These are phyloP conservation scores for Verticillium tricorpus DNA, from an alignment of 2,329 filamentous ascomycete genomes.

Conservation along the genomic window DNA sequence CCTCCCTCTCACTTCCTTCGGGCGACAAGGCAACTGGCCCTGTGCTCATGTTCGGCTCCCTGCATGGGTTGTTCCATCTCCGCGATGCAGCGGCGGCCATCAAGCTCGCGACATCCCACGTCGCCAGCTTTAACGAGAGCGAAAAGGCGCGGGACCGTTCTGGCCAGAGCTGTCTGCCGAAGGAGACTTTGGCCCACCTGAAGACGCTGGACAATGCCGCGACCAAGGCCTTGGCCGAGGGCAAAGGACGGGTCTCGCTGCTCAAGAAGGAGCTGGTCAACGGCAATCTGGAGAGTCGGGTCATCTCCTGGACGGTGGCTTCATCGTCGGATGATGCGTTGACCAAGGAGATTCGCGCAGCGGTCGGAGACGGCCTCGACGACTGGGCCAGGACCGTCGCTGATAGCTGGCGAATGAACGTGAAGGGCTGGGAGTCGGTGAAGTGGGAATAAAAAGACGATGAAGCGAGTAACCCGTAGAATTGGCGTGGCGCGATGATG, in stretches of 20 bases:
- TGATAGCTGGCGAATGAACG: conserved; percentile 17
- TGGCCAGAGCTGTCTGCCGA: conserved; percentile 30
- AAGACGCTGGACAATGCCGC: conserved; percentile 27
- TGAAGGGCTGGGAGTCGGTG: conserved; percentile 19
- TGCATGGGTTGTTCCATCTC: conserved; percentile 31
- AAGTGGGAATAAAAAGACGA: conserved; percentile 15
- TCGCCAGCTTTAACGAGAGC: conserved; percentile 29
- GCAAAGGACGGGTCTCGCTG: conserved; percentile 21
- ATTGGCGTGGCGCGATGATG: background rate
- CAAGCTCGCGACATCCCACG: conserved; percentile 25
- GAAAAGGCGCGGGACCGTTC: conserved; percentile 34
- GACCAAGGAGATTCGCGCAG: conserved; percentile 6
- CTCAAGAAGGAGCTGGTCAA: conserved; percentile 24
- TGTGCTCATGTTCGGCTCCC: conserved; percentile 22
- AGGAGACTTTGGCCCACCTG: conserved; percentile 27
- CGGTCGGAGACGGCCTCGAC: conserved; percentile 3
- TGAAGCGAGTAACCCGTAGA: background rate
- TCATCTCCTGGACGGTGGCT: conserved; percentile 22
- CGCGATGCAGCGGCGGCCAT: conserved; percentile 32
- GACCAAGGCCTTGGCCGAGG: conserved; percentile 25
- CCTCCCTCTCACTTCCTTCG: conserved; percentile 6
- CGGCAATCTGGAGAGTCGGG: conserved; percentile 18
- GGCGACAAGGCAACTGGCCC: conserved; percentile 6
- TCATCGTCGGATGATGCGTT: conserved; percentile 5
- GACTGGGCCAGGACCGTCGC: conserved; percentile 15